Evolutionary conservation across 805 yeast genomes (phyloP).

Genomic region (Yarrowia sp.): DNA sequence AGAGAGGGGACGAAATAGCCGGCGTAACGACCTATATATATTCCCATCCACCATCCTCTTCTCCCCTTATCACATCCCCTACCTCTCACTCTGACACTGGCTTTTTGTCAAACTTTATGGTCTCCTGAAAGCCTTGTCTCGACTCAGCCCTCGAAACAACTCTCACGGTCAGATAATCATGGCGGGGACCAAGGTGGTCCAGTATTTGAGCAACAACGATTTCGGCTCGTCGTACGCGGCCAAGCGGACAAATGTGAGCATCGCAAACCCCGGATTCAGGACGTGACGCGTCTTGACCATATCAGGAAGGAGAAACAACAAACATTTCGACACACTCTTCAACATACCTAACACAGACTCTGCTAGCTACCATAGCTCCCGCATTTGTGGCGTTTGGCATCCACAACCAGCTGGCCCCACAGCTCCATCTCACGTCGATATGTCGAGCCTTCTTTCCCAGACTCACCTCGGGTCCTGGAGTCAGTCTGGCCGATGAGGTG

Average conservation of each 20-base stretch:
- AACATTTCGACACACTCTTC: too few species aligned
- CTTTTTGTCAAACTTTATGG: constrained; percentile 38
- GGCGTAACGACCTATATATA: too few species aligned
- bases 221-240: constrained; percentile 14
- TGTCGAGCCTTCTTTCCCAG: constrained; percentile 25
- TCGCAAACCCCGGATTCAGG: neutral
- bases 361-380: constrained; percentile 20
- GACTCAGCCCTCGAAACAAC: constrained; percentile 38
- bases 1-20: too few species aligned
- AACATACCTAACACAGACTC: constrained; percentile 24
- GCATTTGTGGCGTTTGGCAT: constrained; percentile 26
- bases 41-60: too few species aligned
- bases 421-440: constrained; percentile 36
- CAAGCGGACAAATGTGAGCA: constrained; percentile 31
- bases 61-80: too few species aligned
- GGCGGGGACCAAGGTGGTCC: constrained; percentile 42
- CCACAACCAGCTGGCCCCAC: constrained; percentile 25
- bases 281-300: constrained; percentile 12
- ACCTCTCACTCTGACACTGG: too few species aligned
- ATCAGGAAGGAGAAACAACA: constrained; percentile 11
- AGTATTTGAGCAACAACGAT: constrained; percentile 10
- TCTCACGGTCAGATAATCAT: constrained; percentile 36
- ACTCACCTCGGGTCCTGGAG: constrained; percentile 16
- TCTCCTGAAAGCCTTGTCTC: constrained; percentile 35
- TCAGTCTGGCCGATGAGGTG: constrained; percentile 17